Conservation (phyloP, 2,329 filamentous ascomycete species). For the Zymoseptoria brevis region DNA sequence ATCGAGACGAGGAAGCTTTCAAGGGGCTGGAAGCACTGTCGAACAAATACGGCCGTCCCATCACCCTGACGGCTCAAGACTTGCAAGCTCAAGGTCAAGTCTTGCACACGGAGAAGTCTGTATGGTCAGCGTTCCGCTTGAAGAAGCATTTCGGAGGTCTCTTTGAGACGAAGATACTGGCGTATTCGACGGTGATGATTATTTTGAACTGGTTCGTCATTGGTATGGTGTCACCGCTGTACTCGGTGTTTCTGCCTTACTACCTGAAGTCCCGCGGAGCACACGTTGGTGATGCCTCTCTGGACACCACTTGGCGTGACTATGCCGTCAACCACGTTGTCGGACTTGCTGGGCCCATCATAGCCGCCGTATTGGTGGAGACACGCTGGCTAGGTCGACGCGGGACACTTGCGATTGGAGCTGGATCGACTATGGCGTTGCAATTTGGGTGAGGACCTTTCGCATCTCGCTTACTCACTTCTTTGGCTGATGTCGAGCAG, state of each 20-base stretch:
- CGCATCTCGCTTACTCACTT: no score
- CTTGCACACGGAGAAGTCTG: constrained; percentile 19
- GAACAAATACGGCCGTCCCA: constrained; percentile 13
- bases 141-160: constrained; percentile 19
- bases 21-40: constrained; percentile 15
- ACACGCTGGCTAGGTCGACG: constrained; percentile 64
- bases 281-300: constrained; percentile 18
- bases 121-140: constrained; percentile 18
- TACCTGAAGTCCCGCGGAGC: constrained; percentile 58
- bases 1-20: constrained; percentile 19
- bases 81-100: constrained; percentile 18
- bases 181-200: constrained; percentile 19
- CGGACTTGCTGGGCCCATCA: constrained; percentile 67
- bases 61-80: constrained; percentile 13
- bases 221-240: constrained; percentile 79
- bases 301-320: constrained; percentile 58
- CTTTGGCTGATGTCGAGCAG: no score
- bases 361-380: constrained; percentile 66
- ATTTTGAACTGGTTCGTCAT: constrained; percentile 19
- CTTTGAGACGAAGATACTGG: constrained; percentile 17
- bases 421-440: constrained; percentile 59
- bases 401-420: constrained; percentile 62
- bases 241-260: constrained; percentile 84
- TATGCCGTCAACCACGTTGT: constrained; percentile 72
- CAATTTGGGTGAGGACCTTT: constrained; percentile 11